phyloP scores from a whole-genome alignment of 495 filamentous ascomycete species.

The Entonaema liquescens region DNA sequence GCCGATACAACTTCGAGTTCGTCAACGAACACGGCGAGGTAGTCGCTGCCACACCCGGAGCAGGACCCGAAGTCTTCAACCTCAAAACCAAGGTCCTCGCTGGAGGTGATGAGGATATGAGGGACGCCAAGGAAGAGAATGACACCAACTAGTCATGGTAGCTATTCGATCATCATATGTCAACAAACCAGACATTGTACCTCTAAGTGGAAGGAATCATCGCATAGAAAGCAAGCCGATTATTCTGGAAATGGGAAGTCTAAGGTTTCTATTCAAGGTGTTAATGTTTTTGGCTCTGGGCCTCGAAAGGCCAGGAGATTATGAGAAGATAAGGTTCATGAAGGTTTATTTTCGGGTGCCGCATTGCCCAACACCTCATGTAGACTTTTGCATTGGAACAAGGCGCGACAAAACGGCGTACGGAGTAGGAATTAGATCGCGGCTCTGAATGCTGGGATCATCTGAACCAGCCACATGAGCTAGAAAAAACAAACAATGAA shows the following conservation, averaged over 20 bases:
- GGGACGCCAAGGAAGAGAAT: constrained; percentile 46
- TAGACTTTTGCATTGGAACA: background rate
- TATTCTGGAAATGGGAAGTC: background rate
- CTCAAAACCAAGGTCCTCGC: constrained; percentile 79
- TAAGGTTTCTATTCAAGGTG: background rate
- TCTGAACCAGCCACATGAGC: background rate
- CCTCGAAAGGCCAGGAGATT: background rate
- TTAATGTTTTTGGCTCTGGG: background rate
- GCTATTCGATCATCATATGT: background rate
- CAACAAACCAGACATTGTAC: background rate
- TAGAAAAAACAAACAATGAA: constrained; percentile 20
- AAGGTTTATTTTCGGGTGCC: background rate
- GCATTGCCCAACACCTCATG: background rate
- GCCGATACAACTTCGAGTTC: constrained; percentile 96
- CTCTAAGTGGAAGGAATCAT: background rate
- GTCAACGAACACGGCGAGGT: constrained; percentile 94
- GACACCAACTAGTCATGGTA: constrained; percentile 25
- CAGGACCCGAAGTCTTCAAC: constrained; percentile 58
- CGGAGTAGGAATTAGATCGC: constrained; percentile 30
- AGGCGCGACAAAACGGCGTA: constrained; percentile 32
- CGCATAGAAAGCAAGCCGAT: background rate
- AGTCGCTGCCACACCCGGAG: constrained; percentile 84
- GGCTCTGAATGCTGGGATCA: background rate
- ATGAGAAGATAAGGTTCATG: background rate
- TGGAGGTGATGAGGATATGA: constrained; percentile 69